Percentiles rank a stretch among this genome's conserved stretches.
Evolutionary conservation across 108 stramenopile genomes (phyloP).

Genomic region (Aurantiochytrium sp.): DNA sequence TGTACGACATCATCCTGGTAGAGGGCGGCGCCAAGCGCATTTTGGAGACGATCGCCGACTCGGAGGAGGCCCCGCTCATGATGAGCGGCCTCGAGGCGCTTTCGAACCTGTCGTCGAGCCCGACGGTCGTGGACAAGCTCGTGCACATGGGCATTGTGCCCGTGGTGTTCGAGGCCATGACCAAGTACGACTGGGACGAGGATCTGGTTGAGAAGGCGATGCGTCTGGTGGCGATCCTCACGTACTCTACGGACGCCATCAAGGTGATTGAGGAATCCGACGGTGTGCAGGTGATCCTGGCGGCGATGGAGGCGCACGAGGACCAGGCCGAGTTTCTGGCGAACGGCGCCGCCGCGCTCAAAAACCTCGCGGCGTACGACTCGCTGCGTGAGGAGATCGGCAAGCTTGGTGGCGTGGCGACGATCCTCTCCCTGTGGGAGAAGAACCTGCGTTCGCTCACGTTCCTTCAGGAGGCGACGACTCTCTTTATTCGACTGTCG

Average conservation of each 20-base stretch:
- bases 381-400: background rate
- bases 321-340: background rate
- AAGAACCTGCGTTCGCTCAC: background rate
- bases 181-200: constrained; percentile 33
- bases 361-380: constrained; percentile 7
- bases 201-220: background rate
- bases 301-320: constrained; percentile 33
- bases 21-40: constrained; percentile 29
- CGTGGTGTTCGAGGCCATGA: background rate
- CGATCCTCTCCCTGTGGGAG: constrained; percentile 5
- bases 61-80: background rate
- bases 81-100: constrained; percentile 15
- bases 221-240: constrained; percentile 36
- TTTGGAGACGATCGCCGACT: background rate
- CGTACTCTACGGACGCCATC: background rate
- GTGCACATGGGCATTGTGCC: constrained; percentile 4
- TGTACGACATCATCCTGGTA: background rate
- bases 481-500: background rate
- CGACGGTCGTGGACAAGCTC: background rate
- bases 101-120: background rate
- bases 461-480: background rate
- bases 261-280: background rate
- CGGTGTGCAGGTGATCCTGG: constrained; percentile 14
- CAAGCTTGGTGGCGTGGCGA: background rate
- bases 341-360: background rate